phyloP scores from a whole-genome alignment of 148 eudicot genomes.

The Rhododendron mucronatum region DNA sequence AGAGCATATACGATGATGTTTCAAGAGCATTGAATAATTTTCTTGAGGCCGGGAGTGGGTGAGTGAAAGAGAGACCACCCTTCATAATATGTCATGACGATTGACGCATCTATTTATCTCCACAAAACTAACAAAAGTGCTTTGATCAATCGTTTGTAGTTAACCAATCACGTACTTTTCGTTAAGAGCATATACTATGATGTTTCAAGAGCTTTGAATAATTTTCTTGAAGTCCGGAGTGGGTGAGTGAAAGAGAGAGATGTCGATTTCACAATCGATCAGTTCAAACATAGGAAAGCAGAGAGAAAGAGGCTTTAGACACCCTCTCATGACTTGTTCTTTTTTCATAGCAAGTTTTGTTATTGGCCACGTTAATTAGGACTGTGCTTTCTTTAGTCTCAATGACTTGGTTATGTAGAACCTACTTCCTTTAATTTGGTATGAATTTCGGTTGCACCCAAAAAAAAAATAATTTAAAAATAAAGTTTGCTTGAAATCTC shows the following conservation, averaged over 20 bases:
- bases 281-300: background rate
- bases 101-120: background rate
- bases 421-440: no score
- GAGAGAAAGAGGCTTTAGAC: background rate
- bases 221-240: background rate
- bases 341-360: no score
- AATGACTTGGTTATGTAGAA: no score
- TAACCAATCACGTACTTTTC: background rate
- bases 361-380: no score
- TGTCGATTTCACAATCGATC: background rate
- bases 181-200: no score
- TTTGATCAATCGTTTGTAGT: background rate
- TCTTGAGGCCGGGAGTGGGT: background rate
- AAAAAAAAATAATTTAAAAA: no score
- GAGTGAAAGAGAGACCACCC: background rate
- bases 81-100: background rate
- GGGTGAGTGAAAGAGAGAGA: background rate
- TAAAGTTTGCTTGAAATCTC: no score
- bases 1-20: background rate
- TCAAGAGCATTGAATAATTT: background rate
- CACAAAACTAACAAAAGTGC: background rate
- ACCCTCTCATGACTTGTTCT: no score
- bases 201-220: background rate
- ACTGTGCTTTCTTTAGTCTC: no score
- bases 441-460: no score